Base-by-base conservation (phyloP, 148 eudicot species). In the Cornus florida region DNA sequence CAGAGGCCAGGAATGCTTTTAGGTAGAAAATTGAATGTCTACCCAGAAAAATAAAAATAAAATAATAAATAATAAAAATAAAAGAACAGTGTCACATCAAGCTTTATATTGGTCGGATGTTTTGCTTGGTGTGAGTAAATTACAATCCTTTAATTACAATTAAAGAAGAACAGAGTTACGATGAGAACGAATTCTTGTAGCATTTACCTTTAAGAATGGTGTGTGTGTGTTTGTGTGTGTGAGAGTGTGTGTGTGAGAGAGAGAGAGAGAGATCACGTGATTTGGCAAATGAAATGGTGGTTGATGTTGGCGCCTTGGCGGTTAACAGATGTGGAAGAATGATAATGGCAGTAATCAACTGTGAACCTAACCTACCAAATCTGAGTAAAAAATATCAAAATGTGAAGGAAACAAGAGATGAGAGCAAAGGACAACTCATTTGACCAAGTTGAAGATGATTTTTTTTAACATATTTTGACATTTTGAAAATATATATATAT, bases 341-440 rank as follows among this genome's bases (percentile, higher is more conserved):
- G 35, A 74, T 35, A 69, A 65, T 17, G 81, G 46, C 3, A 65
- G 69, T 56, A 73, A 68, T 72, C 83, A 82, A 79, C 76, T 77
- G 82, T 82, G 76, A 77, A 85, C 85, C 76, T 69, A 76, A 43
- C 81, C 68, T 77, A 79, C 85, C 85, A 79, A 85, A 77, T 73
- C 11, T 19, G 12, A 43, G 10, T 10, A 23, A 65, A 12, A 13
- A 23, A 14, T 53, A 53, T 14, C 17, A 53, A 53, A 50, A 53
- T 53, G 19, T 53, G 59, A 53, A 16, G 0, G 4, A 53, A 53
- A 53, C 59, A 53, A 48, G 53, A 53, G 59, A 50, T 12, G 8
- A 50, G 57, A 12, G 7, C 43, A 2, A 50, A 50, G 13, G 13
- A 50, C 57, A 4, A 0, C 59, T 11, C 16, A 16, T 53, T 53